Evolutionary conservation across 139 green algal genomes (phyloP), one percentile per base, ranked within the genome.

Genomic region (Closterium sp.): DNA sequence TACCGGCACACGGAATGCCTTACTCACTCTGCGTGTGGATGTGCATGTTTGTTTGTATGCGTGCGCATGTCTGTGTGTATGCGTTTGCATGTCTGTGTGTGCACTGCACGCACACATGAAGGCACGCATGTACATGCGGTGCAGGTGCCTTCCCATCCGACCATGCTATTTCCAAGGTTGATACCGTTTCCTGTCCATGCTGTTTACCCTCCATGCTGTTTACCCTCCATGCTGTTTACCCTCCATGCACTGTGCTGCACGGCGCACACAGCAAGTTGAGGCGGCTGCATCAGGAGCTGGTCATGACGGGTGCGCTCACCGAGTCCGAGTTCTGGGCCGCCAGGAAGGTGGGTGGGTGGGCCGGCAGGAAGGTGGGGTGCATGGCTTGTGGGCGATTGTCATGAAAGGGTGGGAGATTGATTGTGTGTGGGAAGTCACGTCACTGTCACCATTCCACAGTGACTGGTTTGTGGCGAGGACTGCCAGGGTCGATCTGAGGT

Each of bases 241-340:
- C 85, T 11, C 32, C 22, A 13, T 50, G 13, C 38, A 17, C 13
- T 50, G 7, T 50, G 38, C 38, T 28, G 21, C 28, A 29, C 11
- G 21, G 85, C 13, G 85, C 22, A 2, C 24, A 2, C 91, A 93
- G 91, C 24, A 87, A 93, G 87, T 62, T 93, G 2, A 31, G 88
- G 42, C 19, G 73, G 1, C 91, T 93, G 45, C 87, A 93, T 30
- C 88, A 87, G 91, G 88, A 93, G 6, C 70, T 93, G 29, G 91
- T 93, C 21, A 93, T 92, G 31, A 94, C 19, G 24, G 91, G 89
- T 17, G 84, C 89, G 19, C 27, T 93, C 31, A 93, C 88, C 22
- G 91, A 93, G 88, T 22, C 88, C 28, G 91, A 93, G 28, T 93
- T 93, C 70, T 93, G 91, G 91, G 88, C 88, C 28, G 45, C 91